These are phyloP conservation scores for Perkinsus olseni DNA, from an alignment of 169 alveolate genomes.

Conservation along the genomic window DNA sequence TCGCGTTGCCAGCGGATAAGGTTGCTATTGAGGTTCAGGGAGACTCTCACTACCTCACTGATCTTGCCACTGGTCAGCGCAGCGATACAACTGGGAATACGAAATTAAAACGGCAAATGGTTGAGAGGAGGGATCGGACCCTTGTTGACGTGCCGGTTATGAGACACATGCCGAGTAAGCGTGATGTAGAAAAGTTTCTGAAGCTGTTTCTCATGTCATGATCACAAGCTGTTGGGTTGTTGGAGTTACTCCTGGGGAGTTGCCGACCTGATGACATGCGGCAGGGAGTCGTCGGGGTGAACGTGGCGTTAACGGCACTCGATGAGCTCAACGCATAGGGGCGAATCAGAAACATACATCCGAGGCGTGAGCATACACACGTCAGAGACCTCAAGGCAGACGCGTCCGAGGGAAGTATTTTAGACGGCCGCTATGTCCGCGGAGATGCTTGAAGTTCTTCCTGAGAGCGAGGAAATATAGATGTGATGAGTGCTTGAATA, in stretches of 20 bases:
- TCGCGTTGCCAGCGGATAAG: not conserved
- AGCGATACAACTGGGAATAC: not conserved
- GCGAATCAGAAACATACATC: too few relatives aligned
- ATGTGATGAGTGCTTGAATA: not conserved
- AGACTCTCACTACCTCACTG: not conserved
- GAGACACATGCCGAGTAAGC: not conserved
- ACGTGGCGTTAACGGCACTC: too few relatives aligned
- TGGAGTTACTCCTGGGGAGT: too few relatives aligned
- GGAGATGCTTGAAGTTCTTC: not conserved
- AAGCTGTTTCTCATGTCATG: not conserved
- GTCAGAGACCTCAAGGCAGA: not conserved
- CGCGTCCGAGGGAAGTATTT: not conserved
- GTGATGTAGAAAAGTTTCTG: not conserved
- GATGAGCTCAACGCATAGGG: too few relatives aligned
- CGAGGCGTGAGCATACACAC: too few relatives aligned
- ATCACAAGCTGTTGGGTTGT: too few relatives aligned
- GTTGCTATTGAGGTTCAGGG: not conserved
- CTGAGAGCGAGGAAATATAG: not conserved
- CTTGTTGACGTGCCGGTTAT: not conserved
- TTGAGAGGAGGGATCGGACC: not conserved
- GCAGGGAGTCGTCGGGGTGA: too few relatives aligned
- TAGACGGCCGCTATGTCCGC: not conserved
- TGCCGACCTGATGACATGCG: too few relatives aligned
- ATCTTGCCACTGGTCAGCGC: not conserved
- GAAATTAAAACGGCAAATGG: not conserved